These are phyloP conservation scores for Strobilomyces echinocephalus DNA, from an alignment of 768 basidiomycete genomes.

Conservation along the genomic window DNA sequence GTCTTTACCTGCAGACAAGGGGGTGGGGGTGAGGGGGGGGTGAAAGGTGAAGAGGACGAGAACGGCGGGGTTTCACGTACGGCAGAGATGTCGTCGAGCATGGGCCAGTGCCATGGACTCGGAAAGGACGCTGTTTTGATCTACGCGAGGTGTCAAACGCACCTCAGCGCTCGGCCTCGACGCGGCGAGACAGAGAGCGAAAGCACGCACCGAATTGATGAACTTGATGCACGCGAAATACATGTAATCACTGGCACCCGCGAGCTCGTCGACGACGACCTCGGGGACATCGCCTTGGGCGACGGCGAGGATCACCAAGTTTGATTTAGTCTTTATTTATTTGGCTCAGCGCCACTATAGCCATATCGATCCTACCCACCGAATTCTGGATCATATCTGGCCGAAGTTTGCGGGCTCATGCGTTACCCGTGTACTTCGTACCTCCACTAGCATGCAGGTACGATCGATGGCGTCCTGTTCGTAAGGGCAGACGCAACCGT, in stretches of 20 bases:
- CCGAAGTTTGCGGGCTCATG: too few relatives aligned
- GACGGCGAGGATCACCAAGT: too few relatives aligned
- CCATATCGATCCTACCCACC: too few relatives aligned
- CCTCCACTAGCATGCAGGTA: too few relatives aligned
- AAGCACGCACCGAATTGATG: conserved; percentile 76
- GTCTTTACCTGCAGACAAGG: conserved; percentile 56
- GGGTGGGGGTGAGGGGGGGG: too few relatives aligned
- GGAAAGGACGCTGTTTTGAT: conserved; percentile 93
- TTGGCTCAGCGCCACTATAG: too few relatives aligned
- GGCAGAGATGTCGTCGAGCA: conserved; percentile 96
- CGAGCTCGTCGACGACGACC: conserved; percentile 87
- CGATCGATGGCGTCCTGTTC: too few relatives aligned
- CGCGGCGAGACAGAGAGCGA: background rate
- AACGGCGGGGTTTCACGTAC: conserved; percentile 31
- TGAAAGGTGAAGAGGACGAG: background rate
- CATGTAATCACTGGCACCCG: conserved; percentile 91
- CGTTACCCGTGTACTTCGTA: too few relatives aligned
- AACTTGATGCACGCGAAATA: conserved; percentile 95
- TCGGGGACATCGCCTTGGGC: conserved; percentile 91
- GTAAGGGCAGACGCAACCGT: too few relatives aligned
- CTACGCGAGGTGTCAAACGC: conserved; percentile 33
- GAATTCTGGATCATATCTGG: too few relatives aligned
- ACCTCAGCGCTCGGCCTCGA: too few relatives aligned
- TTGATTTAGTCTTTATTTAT: too few relatives aligned
- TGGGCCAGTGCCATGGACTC: conserved; percentile 99